phyloP scores from a whole-genome alignment of 1,139 yeast species.

The Magnusiomyces suaveolens region DNA sequence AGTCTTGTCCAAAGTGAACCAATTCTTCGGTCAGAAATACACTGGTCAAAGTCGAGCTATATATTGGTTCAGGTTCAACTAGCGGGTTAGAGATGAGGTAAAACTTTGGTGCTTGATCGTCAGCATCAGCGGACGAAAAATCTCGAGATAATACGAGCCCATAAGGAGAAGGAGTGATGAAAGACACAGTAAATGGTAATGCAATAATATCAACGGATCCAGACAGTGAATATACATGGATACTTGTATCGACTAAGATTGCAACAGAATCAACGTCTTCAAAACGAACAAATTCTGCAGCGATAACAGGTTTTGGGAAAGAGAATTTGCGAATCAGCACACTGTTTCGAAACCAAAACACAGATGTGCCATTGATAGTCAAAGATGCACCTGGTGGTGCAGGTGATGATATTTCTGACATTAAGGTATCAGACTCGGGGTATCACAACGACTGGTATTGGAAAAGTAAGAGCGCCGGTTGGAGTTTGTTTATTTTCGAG shows the following conservation, averaged over 20 bases:
- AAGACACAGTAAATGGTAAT: conserved; percentile 51
- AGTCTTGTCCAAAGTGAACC: conserved; percentile 21
- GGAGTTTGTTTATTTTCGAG: background rate
- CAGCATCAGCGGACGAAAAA: conserved; percentile 15
- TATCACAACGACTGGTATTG: too few species aligned
- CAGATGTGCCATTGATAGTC: background rate
- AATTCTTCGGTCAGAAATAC: conserved; percentile 52
- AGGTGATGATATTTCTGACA: background rate
- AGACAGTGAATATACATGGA: conserved; percentile 44
- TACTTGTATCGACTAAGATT: conserved; percentile 15
- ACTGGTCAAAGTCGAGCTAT: conserved; percentile 61
- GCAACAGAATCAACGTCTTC: conserved; percentile 24
- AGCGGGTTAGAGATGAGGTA: conserved; percentile 60
- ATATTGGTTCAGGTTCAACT: conserved; percentile 55
- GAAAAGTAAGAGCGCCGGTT: background rate
- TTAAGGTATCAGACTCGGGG: background rate
- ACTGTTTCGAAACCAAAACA: conserved; percentile 42
- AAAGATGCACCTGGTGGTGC: background rate
- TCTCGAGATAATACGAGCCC: conserved; percentile 57
- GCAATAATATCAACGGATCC: conserved; percentile 51
- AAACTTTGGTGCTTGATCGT: conserved; percentile 35
- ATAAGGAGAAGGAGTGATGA: conserved; percentile 49
- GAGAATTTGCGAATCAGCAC: conserved; percentile 41
- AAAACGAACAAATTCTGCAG: conserved; percentile 17
- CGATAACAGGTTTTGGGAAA: conserved; percentile 35